Evolutionary conservation across 768 basidiomycete genomes (phyloP).

Genomic region (Leccinum obscurum): DNA sequence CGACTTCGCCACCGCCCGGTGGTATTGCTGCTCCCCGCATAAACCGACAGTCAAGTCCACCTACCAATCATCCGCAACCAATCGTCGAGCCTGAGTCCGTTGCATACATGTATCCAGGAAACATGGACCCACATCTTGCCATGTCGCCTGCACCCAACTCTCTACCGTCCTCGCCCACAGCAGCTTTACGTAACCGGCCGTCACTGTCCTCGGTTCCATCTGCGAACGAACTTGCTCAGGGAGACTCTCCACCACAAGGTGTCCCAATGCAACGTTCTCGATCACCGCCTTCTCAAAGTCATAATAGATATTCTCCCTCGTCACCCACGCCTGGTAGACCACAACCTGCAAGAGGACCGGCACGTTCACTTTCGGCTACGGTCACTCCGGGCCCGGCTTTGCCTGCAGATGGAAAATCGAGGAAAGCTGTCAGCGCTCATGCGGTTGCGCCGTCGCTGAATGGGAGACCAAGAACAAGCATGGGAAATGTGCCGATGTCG

Average conservation of each 20-base stretch:
- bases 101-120: conserved; percentile 23
- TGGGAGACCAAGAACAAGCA: conserved; percentile 43
- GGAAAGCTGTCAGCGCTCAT: conserved; percentile 69
- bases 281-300: conserved; percentile 52
- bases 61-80: conserved; percentile 30
- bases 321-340: conserved; percentile 24
- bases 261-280: conserved; percentile 44
- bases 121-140: conserved; percentile 45
- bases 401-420: conserved; percentile 50
- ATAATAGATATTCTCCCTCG: conserved; percentile 38
- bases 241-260: conserved; percentile 28
- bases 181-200: conserved; percentile 21
- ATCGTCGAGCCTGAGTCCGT: conserved; percentile 32
- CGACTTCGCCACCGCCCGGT: conserved; percentile 27
- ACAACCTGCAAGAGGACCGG: conserved; percentile 42
- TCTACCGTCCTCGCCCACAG: conserved; percentile 26
- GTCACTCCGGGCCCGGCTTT: conserved; percentile 41
- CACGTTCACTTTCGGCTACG: conserved; percentile 74
- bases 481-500: conserved; percentile 33
- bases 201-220: conserved; percentile 39
- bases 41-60: conserved; percentile 28
- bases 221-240: conserved; percentile 19
- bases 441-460: conserved; percentile 43
- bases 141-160: conserved; percentile 42
- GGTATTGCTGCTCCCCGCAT: conserved; percentile 20